Percentiles rank a stretch among this genome's conserved stretches.
Evolutionary conservation across 108 stramenopile genomes (phyloP).

Genomic region (Bacterosira constricta): DNA sequence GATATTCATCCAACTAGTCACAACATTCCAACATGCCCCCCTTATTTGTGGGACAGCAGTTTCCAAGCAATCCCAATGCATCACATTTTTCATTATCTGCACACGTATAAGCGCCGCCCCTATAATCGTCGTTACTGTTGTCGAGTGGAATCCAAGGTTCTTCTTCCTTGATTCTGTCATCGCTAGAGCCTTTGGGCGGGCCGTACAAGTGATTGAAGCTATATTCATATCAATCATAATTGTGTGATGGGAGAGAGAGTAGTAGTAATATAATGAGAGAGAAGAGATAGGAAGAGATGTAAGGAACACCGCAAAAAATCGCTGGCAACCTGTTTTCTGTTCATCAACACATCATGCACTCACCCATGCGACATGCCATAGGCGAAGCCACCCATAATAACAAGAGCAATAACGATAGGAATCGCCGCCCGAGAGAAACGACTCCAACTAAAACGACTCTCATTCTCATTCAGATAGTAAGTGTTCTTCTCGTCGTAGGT

Average conservation of each 20-base stretch:
- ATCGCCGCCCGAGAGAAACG: slow-evolving; percentile 36
- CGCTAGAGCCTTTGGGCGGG: slow-evolving; percentile 18
- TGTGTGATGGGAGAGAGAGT: background rate
- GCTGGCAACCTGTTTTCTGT: background rate
- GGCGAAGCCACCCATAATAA: slow-evolving; percentile 45
- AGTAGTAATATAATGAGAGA: background rate
- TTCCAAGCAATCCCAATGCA: slow-evolving; percentile 15
- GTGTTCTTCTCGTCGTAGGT: slow-evolving; percentile 43
- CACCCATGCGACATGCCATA: slow-evolving; percentile 54
- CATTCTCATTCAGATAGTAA: slow-evolving; percentile 58
- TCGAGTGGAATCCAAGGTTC: slow-evolving; percentile 10
- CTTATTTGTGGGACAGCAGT: slow-evolving; percentile 35
- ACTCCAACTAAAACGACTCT: slow-evolving; percentile 61
- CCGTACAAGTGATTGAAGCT: slow-evolving; percentile 43
- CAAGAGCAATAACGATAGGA: slow-evolving; percentile 39
- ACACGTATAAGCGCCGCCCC: slow-evolving; percentile 2
- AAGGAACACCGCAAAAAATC: background rate
- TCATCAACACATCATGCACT: slow-evolving; percentile 8
- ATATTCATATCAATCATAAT: background rate
- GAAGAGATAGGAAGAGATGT: background rate
- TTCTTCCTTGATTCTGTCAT: slow-evolving; percentile 12
- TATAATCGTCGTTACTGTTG: background rate
- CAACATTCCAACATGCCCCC: slow-evolving; percentile 45
- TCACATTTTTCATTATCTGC: slow-evolving; percentile 27
- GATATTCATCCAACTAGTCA: background rate